phyloP scores from a whole-genome alignment of 2,329 filamentous ascomycete species.

The Byssoonygena ceratinophila region DNA sequence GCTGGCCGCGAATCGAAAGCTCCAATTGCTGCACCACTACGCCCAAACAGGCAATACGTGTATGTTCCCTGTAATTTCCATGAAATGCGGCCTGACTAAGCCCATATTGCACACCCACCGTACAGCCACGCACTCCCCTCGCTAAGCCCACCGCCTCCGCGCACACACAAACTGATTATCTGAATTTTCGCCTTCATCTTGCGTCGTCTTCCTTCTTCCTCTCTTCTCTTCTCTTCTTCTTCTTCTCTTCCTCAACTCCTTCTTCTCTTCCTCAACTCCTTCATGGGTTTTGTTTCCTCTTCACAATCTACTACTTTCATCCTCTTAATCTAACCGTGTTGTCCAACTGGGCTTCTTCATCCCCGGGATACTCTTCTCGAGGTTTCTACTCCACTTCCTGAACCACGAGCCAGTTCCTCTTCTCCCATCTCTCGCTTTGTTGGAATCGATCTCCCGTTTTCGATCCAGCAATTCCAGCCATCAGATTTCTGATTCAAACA shows the following conservation, averaged over 20 bases:
- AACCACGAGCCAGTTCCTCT: slow-evolving; percentile 2
- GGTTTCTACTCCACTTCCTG: not conserved
- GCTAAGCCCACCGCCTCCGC: not conserved
- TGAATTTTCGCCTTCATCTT: not conserved
- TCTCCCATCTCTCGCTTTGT: not conserved
- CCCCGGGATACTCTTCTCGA: slow-evolving; percentile 1
- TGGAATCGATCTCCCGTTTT: not conserved
- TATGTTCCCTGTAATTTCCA: slow-evolving; percentile 1
- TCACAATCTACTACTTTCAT: no score
- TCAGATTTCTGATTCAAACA: no score
- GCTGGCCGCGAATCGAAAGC: no score
- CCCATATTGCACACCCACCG: not conserved
- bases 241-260: slow-evolving; percentile 8
- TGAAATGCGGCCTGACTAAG: not conserved
- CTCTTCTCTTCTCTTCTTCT: not conserved
- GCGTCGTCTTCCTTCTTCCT: slow-evolving; percentile 5
- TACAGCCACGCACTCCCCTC: not conserved
- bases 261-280: not conserved
- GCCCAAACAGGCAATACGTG: no score
- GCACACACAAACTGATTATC: not conserved
- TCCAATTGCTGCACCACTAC: no score
- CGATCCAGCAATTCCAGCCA: not conserved
- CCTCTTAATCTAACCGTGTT: not conserved
- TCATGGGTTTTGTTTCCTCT: no score
- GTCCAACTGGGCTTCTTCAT: not conserved